Evolutionary conservation across 257 asterid genomes (phyloP), one percentile per base, ranked within the genome.

Genomic region (Thymus quinquecostatus): DNA sequence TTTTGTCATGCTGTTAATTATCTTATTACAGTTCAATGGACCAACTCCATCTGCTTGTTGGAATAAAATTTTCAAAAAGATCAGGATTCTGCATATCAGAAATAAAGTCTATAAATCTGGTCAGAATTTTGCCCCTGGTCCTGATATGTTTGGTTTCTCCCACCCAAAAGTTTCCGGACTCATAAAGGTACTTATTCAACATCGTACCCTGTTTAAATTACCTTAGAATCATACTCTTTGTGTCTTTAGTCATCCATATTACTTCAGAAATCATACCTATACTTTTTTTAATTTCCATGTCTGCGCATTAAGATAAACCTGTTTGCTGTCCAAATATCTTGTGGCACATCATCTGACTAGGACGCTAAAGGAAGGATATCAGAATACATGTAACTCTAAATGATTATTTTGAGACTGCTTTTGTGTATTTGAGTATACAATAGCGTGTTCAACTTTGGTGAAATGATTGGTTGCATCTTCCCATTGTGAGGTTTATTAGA

Each of bases 1-100:
- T 51, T 55, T 50, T 61, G 57, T 57, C 44, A 71, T 54, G 55
- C 59, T 50, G 62, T 66, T 73, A 65, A 38, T 54, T 59, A 33
- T 59, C 65, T 80, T 66, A 10, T 75, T 75, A 50, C 92, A 92
- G 98, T 86, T 92, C 77, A 84, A 73, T 60, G 98, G 98, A 69
- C 66, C 91, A 28, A 90, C 89, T 66, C 97, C 98, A 71, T 80
- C 88, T 72, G 89, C 91, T 74, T 88, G 96, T 87, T 90, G 98
- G 98, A 88, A 81, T 69, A 88, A 86, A 78, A 91, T 92, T 66
- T 88, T 80, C 86, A 80, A 86, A 79, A 86, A 82, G 77, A 84
- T 90, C 66, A 84, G 78, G 86, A 80, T 68, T 81, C 74, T 82
- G 66, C 95, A 87, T 65, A 78, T 75, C 77, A 79, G 80, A 53